Base-by-base conservation (phyloP, 2,329 filamentous ascomycete species). In the Xylariaceae sp. region DNA sequence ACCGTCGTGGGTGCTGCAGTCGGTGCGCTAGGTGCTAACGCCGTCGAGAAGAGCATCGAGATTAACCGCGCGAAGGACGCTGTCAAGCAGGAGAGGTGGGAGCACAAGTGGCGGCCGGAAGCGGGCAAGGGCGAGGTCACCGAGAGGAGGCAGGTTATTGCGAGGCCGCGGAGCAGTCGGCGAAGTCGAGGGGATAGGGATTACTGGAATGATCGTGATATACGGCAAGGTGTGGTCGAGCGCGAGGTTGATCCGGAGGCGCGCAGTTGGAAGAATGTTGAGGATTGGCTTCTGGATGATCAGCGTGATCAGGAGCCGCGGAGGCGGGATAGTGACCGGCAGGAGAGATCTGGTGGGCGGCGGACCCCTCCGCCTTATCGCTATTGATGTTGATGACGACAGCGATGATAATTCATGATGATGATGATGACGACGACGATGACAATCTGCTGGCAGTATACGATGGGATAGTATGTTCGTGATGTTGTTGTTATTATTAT, bases 1-100 rank as follows among this genome's bases (percentile, higher is more conserved):
- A 77, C 77, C 8, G 62, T 79, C 8, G 66, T 79, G 3, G 76
- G 77, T 2, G 77, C 75, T 2, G 73, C 77, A 3, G 75, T 77
- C 1, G 76, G 75, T 3, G 76, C 76, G 3, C 65, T 80, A 8
- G 75, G 75, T 4, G 76, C 76, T 11, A 80, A 64, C 39, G 62
- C 61, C 16, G 56, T 62, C 10, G 61, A 62, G 57, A 63, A 61
- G 52, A 52, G 58, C 17, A 48, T 67, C 22, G 59, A 65, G 46
- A 40, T 48, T 4, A 54, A 56, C 12, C 58, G 60, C n/a, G 57
- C 57, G n/a, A 48, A 53, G 22, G 60, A 60, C 29, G 45, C 49
- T 34, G 25, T 45, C 39, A 48, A 55, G 53, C 54, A 62, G 48
- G 47, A 56, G 42, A 52, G 43, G 35, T 56, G 56, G 57, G 59